Conservation (phyloP, 495 filamentous ascomycete genomes). For the Hypoxylon crocopeplum region DNA sequence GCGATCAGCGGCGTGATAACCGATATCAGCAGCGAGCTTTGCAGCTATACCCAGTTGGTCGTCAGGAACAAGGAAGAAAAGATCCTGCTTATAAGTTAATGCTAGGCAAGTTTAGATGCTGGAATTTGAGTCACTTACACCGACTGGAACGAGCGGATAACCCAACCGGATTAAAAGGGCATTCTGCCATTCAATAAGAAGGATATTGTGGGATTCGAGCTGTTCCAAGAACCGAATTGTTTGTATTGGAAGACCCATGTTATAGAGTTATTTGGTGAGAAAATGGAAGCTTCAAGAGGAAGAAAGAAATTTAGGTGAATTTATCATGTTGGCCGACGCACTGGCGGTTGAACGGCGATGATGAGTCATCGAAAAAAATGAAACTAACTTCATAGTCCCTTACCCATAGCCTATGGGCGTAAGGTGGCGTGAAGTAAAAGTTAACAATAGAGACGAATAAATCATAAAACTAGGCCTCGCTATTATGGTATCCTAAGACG, state of each 20-base stretch:
- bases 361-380: too few relatives aligned
- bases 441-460: too few relatives aligned
- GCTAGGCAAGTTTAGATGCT: not conserved
- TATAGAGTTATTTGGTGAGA: too few relatives aligned
- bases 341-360: too few relatives aligned
- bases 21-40: constrained; percentile 4
- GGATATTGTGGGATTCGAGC: constrained; percentile 1
- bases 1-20: not conserved
- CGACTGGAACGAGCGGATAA: not conserved
- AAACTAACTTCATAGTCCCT: too few relatives aligned
- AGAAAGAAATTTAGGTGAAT: too few relatives aligned
- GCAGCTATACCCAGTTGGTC: not conserved
- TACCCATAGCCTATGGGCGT: too few relatives aligned
- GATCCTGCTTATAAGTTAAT: not conserved
- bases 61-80: constrained; percentile 11
- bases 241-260: not conserved
- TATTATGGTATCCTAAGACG: too few relatives aligned
- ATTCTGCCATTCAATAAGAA: constrained; percentile 11
- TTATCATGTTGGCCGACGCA: too few relatives aligned
- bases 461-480: too few relatives aligned
- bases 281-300: too few relatives aligned
- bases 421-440: too few relatives aligned
- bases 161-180: not conserved
- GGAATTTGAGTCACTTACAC: not conserved
- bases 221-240: constrained; percentile 4